phyloP scores from a whole-genome alignment of 257 asterid species.

The Penstemon newberryi region DNA sequence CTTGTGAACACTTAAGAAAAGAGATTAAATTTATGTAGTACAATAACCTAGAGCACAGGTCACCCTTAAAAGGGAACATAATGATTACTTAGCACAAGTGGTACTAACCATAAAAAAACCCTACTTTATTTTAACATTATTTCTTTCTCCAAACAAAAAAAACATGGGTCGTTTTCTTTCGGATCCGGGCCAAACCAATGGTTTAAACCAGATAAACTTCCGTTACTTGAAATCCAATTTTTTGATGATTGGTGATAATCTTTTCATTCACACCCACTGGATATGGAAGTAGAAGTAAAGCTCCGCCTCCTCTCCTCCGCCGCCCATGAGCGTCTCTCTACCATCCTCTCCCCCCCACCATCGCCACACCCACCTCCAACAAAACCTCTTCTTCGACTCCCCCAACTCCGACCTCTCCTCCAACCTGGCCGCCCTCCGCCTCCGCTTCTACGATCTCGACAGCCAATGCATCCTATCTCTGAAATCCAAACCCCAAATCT shows the following conservation, averaged over 20 bases:
- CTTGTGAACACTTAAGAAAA: too few species aligned
- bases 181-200: background rate
- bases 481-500: conserved; percentile 64
- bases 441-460: conserved; percentile 93
- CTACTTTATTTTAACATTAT: too few species aligned
- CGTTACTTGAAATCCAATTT: conserved; percentile 11
- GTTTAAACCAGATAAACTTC: background rate
- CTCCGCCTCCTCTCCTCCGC: conserved; percentile 68
- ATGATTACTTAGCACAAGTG: too few species aligned
- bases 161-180: background rate
- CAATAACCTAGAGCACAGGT: too few species aligned
- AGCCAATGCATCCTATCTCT: conserved; percentile 68
- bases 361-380: conserved; percentile 67
- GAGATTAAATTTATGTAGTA: too few species aligned
- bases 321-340: conserved; percentile 64
- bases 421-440: conserved; percentile 80
- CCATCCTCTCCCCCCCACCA: conserved; percentile 59
- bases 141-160: too few species aligned
- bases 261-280: conserved; percentile 13
- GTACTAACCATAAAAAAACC: too few species aligned
- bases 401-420: conserved; percentile 64
- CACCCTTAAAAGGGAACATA: too few species aligned
- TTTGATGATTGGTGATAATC: conserved; percentile 1
- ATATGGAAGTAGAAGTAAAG: conserved; percentile 88
- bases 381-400: conserved; percentile 86